Conservation (phyloP, 2,329 filamentous ascomycete genomes). For the Fusarium fujikuroi region DNA sequence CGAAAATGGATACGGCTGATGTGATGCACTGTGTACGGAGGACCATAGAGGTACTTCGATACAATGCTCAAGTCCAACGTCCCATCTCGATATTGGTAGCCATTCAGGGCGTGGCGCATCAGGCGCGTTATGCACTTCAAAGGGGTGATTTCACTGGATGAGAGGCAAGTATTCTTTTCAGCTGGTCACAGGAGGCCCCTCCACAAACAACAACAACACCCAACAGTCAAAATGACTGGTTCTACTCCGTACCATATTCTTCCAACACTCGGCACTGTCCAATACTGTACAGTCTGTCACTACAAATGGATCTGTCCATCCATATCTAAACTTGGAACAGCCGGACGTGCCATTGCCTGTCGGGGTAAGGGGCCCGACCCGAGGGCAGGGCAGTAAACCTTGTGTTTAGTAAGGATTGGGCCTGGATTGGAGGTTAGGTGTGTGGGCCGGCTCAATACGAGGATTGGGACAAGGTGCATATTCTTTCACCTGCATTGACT, state of each 20-base stretch:
- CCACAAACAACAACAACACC: not conserved
- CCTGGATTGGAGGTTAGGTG: slow-evolving; percentile 28
- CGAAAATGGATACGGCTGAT: slow-evolving; percentile 32
- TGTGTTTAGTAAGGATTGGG: slow-evolving; percentile 37
- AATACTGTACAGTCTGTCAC: slow-evolving; percentile 32
- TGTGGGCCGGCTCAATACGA: slow-evolving; percentile 37
- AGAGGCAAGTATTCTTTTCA: not conserved
- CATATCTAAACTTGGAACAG: slow-evolving; percentile 40
- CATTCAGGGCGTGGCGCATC: slow-evolving; percentile 27
- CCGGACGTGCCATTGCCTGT: slow-evolving; percentile 35
- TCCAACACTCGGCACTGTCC: not conserved
- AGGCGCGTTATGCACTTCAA: slow-evolving; percentile 26
- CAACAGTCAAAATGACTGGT: not conserved
- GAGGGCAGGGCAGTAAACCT: slow-evolving; percentile 29
- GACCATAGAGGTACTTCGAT: not conserved
- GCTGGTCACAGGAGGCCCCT: not conserved
- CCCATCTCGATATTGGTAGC: slow-evolving; percentile 39
- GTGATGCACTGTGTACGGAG: slow-evolving; percentile 40
- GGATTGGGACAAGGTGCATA: slow-evolving; percentile 11
- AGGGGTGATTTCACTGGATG: slow-evolving; percentile 26
- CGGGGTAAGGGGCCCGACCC: slow-evolving; percentile 35
- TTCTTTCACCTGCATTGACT: slow-evolving; percentile 9
- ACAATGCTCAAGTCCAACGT: slow-evolving; percentile 41
- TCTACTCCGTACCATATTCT: not conserved
- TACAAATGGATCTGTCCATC: slow-evolving; percentile 23